These are phyloP conservation scores for Yamadazyma epiphylla DNA, from an alignment of 1,139 yeast species.

Conservation along the genomic window DNA sequence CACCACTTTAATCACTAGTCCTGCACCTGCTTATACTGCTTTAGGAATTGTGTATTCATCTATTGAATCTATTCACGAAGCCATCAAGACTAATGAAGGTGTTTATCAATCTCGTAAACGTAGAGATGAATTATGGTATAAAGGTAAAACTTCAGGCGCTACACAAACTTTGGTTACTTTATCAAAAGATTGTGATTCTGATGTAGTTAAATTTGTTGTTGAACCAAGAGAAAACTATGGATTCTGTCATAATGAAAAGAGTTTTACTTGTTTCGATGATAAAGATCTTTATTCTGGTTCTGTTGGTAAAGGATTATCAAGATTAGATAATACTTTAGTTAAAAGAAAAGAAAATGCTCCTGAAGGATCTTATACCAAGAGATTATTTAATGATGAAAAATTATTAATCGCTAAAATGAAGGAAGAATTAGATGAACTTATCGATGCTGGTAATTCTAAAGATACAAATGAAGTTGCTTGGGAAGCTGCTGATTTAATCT, in stretches of 20 bases:
- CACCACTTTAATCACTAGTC: constrained; percentile 80
- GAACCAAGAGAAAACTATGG: constrained; percentile 75
- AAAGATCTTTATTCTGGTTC: constrained; percentile 39
- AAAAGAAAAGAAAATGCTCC: constrained; percentile 64
- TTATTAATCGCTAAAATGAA: constrained; percentile 81
- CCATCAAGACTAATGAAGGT: constrained; percentile 78
- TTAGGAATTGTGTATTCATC: constrained; percentile 93
- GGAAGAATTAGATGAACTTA: constrained; percentile 95
- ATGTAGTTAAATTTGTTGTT: constrained; percentile 81
- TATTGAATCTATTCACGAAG: constrained; percentile 71
- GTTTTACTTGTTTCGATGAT: constrained; percentile 68
- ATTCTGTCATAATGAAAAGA: constrained; percentile 82
- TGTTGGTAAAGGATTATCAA: constrained; percentile 54
- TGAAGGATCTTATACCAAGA: constrained; percentile 85
- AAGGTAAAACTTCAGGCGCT: constrained; percentile 94
- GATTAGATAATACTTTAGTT: constrained; percentile 62
- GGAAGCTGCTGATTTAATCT: constrained; percentile 95
- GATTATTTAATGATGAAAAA: constrained; percentile 75
- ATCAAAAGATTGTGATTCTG: constrained; percentile 87
- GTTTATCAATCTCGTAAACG: constrained; percentile 91
- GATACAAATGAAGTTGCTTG: constrained; percentile 69
- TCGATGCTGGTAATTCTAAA: constrained; percentile 65
- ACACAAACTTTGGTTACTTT: constrained; percentile 70
- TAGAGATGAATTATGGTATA: constrained; percentile 84
- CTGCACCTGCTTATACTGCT: constrained; percentile 47